Base-by-base conservation (phyloP, 2,329 filamentous ascomycete species). In the Phoma sp. region DNA sequence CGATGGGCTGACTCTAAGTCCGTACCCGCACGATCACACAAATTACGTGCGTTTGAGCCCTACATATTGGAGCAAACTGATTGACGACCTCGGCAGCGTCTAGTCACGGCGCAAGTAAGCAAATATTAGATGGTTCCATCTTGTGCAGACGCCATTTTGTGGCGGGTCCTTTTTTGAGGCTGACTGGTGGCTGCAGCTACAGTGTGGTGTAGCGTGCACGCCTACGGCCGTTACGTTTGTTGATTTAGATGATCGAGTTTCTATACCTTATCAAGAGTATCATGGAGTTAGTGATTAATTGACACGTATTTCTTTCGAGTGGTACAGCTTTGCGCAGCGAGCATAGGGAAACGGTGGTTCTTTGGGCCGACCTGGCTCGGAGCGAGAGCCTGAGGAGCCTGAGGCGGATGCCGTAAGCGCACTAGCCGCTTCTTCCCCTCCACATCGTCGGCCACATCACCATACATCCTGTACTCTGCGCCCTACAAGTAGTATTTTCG, bases 11-110 rank as follows among this genome's bases (percentile, higher is more conserved):
- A 49, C 30, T 25, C 30, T 29, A 55, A 9, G 41, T 22, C 46
- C 47, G 46, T 23, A 38, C 32, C 47, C 25, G 37, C 46, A 41
- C 46, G 30, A 50, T 33, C 37, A 25, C 38, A 18, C 32, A 25
- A 29, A 22, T 22, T 50, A 55, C 46, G 52, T 27, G 40, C 52
- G 48, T 46, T 40, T 36, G n/a, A 25, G 27, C 33, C 46, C 7
- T 29, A 7, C 14, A 45, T 18, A 18, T 18, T 18, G 18, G 18
- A 18, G 18, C 18, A 18, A 18, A 18, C 18, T 18, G 18, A 18
- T 18, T 18, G 18, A 18, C 18, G 25, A 30, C 45, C 36, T 40
- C 35, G 45, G 36, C 45, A 35, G 40, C n/a, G 32, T 22, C 23
- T n/a, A 24, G 14, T 38, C 22, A 48, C 23, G 36, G 40, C 54